A percentile compares a stretch with the other conserved stretches of the same genome.
phyloP scores from a whole-genome alignment of 2,329 filamentous ascomycete species.

The Aspergillus ochraceoroseus region DNA sequence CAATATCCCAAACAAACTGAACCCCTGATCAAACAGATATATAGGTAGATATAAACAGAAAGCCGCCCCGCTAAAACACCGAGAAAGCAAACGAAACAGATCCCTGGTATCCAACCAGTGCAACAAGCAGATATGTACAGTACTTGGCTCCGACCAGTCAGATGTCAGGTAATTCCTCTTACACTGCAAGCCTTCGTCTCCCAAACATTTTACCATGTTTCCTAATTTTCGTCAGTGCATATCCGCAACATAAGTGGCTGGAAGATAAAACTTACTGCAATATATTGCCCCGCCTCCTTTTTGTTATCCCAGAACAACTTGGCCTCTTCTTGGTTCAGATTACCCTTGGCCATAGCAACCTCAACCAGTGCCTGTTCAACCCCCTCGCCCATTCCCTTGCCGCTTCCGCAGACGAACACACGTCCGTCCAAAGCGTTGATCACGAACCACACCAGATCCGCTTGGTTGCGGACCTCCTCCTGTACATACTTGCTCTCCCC shows the following conservation, averaged over 20 bases:
- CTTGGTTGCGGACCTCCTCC: constrained; percentile 85
- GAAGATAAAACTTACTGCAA: constrained; percentile 57
- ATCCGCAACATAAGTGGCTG: not conserved
- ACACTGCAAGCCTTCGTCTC: no score
- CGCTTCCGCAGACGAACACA: constrained; percentile 93
- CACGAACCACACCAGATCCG: constrained; percentile 97
- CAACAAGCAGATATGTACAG: no score
- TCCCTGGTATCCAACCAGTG: no score
- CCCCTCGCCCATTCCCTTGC: constrained; percentile 95
- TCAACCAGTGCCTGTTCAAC: constrained; percentile 83
- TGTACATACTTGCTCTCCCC: constrained; percentile 89
- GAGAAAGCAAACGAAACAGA: no score
- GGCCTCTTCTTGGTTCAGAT: constrained; percentile 75
- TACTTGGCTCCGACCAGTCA: no score
- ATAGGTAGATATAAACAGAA: no score
- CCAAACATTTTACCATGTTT: constrained; percentile 41
- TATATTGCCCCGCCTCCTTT: constrained; percentile 90
- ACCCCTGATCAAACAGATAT: no score
- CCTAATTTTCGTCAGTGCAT: constrained; percentile 22
- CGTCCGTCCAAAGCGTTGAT: constrained; percentile 94
- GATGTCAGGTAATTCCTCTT: no score
- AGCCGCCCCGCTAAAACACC: no score
- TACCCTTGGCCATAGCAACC: constrained; percentile 88
- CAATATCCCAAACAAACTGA: no score
- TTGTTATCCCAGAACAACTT: constrained; percentile 85